A percentile compares a stretch with the other conserved stretches of the same genome.
Evolutionary conservation across 169 alveolate species (phyloP).

Genomic region (Eimeria sp.): DNA sequence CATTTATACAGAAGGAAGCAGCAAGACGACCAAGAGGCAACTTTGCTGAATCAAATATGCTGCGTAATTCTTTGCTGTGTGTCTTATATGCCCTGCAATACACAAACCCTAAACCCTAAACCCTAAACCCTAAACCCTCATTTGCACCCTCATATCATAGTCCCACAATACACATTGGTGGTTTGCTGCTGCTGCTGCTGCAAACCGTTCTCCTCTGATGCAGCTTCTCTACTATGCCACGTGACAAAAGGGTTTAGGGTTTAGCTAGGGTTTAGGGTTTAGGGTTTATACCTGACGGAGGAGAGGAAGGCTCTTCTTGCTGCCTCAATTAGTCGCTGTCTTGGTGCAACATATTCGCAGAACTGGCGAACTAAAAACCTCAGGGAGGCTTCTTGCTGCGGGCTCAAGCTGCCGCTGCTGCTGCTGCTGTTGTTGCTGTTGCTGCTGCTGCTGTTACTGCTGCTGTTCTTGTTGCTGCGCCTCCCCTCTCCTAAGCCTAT

Average conservation of each 20-base stretch:
- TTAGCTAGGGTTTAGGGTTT: conserved; percentile 37
- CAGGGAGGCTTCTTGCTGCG: too few species aligned
- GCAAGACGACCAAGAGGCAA: too few species aligned
- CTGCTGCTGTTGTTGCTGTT: not conserved
- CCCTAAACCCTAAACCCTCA: conserved; percentile 45
- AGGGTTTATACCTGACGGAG: conserved; percentile 22
- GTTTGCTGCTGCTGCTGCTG: not conserved
- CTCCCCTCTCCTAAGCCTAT: too few species aligned
- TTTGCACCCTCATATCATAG: not conserved
- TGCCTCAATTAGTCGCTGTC: too few species aligned
- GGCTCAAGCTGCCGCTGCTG: not conserved
- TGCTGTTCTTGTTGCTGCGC: not conserved
- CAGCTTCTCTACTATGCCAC: too few species aligned
- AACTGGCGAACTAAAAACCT: too few species aligned
- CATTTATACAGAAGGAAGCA: too few species aligned
- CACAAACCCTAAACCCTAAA: conserved; percentile 36
- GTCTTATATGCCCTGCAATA: too few species aligned
- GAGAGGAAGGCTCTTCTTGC: conserved; percentile 13
- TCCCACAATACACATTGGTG: not conserved
- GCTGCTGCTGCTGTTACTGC: not conserved
- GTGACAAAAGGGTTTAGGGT: not conserved
- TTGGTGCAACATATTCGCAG: too few species aligned
- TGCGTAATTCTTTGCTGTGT: too few species aligned
- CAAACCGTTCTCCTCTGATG: not conserved
- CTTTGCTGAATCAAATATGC: too few species aligned